A percentile compares a stretch with the other conserved stretches of the same genome.
These are phyloP conservation scores for Potentilla sterilis DNA, from an alignment of 306 rosid genomes.

Conservation along the genomic window DNA sequence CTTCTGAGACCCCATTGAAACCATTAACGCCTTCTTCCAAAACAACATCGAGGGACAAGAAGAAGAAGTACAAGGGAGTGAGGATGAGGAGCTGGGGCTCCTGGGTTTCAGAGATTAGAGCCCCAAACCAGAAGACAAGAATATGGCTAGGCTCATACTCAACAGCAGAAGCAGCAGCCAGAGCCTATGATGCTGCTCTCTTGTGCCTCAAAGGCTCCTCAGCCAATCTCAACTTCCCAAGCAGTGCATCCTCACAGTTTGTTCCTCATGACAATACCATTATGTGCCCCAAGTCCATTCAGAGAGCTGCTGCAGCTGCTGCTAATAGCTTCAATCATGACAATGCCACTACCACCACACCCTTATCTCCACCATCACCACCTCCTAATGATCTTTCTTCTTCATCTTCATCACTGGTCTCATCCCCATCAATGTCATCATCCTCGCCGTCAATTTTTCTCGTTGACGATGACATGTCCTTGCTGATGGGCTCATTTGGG, in stretches of 20 bases:
- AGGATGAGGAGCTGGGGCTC: conserved; percentile 99
- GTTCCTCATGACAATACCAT: conserved; percentile 40
- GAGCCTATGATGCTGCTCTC: conserved; percentile 99
- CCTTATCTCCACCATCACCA: conserved; percentile 24
- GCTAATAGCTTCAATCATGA: conserved; percentile 43
- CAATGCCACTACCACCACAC: conserved; percentile 18
- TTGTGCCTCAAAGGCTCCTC: conserved; percentile 89
- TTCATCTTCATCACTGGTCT: conserved; percentile 46
- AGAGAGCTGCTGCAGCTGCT: conserved; percentile 87
- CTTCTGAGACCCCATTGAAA: conserved; percentile 30
- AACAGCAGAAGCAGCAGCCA: conserved; percentile 92
- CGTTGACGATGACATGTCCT: conserved; percentile 44
- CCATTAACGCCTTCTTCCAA: conserved; percentile 11
- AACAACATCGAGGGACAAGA: conserved; percentile 20
- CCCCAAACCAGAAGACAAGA: conserved; percentile 95
- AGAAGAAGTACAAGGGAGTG: conserved; percentile 88
- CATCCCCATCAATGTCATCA: conserved; percentile 44
- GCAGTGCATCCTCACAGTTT: conserved; percentile 24
- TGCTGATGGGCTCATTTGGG: conserved; percentile 30
- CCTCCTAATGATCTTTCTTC: conserved; percentile 35
- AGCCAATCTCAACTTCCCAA: conserved; percentile 80
- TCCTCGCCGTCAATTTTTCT: conserved; percentile 44
- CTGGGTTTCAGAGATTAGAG: conserved; percentile 95
- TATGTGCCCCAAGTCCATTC: conserved; percentile 89
- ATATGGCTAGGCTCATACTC: conserved; percentile 97